A percentile compares a stretch with the other conserved stretches of the same genome.
Conservation (phyloP, 1,284 basidiomycete genomes). For the Pterulicium gracile region DNA sequence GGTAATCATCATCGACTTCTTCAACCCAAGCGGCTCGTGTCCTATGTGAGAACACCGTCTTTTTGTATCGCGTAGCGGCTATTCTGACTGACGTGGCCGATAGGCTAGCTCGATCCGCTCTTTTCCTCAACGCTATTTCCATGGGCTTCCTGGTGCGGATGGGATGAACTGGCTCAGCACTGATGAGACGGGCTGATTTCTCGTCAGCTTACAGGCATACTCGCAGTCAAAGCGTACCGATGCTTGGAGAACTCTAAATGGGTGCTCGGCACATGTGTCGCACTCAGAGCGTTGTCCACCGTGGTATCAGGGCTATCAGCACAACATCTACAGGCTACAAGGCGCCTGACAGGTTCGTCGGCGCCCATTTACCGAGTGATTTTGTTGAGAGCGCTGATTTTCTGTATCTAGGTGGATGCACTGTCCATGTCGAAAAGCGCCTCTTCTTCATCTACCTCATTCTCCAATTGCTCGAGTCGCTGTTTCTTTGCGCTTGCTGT, state of each 20-base stretch:
- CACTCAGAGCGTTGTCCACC: constrained; percentile 31
- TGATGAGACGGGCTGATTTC: too few relatives aligned
- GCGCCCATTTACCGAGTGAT: constrained; percentile 30
- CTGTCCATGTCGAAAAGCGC: constrained; percentile 19
- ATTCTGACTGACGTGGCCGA: constrained; percentile 37
- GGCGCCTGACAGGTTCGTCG: constrained; percentile 22
- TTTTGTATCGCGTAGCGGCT: constrained; percentile 12
- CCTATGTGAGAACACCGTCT: not conserved
- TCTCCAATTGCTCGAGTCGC: constrained; percentile 40
- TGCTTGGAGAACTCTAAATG: constrained; percentile 48
- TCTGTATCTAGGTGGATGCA: constrained; percentile 25
- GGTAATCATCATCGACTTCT: constrained; percentile 34
- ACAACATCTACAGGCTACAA: constrained; percentile 29
- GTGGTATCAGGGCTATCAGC: constrained; percentile 21
- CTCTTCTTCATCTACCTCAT: constrained; percentile 37
- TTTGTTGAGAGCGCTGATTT: constrained; percentile 2
- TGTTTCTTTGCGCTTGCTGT: constrained; percentile 55
- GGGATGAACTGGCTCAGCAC: too few relatives aligned
- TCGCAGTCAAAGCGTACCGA: constrained; percentile 57
- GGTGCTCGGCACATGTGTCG: constrained; percentile 30
- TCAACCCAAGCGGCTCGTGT: constrained; percentile 21
- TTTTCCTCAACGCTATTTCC: constrained; percentile 2
- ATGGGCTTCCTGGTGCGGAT: constrained; percentile 17
- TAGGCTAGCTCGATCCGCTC: constrained; percentile 16
- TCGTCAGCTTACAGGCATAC: constrained; percentile 19